Base-by-base conservation (phyloP, 2,329 filamentous ascomycete species). In the Esteya vermicola region DNA sequence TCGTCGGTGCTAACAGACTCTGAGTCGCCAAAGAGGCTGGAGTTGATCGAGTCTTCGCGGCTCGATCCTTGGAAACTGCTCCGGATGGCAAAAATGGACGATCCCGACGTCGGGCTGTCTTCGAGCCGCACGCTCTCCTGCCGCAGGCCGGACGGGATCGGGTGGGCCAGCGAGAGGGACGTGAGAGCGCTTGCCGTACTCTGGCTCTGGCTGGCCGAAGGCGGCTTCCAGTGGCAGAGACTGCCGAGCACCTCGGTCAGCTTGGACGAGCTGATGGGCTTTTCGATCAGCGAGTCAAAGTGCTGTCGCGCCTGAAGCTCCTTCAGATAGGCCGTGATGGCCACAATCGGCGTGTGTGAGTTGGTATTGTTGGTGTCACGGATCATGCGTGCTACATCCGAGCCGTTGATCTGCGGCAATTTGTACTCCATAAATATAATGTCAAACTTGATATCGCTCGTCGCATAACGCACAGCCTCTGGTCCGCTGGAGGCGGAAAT, bases 371-470 rank as follows among this genome's bases (percentile, higher is more conserved):
- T 91, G 1, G 89, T 95, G 55, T 96, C 89, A 36, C 91, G 79
- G 49, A 98, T 86, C 91, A 98, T 98, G 26, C 91, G 81, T 38
- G 91, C 89, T 42, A 98, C 85, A 55, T 98, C 91, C 12, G 85
- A 83, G 20, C 91, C 91, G 51, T 86, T 96, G 53, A 96, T 86
- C 54, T 93, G 85, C 9, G 91, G 89, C 34, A 98, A 67, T 56
- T 89, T 93, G 63, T 86, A 95, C 60, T 98, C 91, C 59, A 94
- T 89, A 67, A 98, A 91, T 56, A 98, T 95, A 51, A 95, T 85
- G 59, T 98, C 91, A 54, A 96, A 98, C 54, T 96, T 93, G 55
- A 98, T 89, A 55, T 96, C 89, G 53, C 89, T 89, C 68, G 93
- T 84, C 22, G 91, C 86, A 59, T 91, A 94, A 19, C 89, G 78